Conservation (phyloP, 2,329 filamentous ascomycete species). For the Colletotrichum sp. region DNA sequence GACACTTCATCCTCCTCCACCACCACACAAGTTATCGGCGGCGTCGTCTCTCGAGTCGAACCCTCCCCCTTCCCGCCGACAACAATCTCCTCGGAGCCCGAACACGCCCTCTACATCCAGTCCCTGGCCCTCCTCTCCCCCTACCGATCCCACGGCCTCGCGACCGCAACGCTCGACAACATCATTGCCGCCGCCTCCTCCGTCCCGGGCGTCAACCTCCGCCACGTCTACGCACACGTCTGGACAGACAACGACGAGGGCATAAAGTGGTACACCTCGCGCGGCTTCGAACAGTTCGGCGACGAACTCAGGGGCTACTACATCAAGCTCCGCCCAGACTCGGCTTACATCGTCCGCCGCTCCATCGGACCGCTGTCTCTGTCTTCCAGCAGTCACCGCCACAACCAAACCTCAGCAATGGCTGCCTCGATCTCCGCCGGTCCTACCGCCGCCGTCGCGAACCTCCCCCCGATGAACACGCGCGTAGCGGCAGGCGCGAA, state of each 20-base stretch:
- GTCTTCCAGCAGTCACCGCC: not conserved
- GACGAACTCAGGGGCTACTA: conserved; percentile 64
- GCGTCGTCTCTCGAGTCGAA: conserved; percentile 67
- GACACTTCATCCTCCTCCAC: conserved; percentile 34
- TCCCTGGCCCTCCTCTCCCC: conserved; percentile 68
- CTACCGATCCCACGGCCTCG: conserved; percentile 65
- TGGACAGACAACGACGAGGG: conserved; percentile 72
- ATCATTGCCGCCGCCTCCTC: conserved; percentile 46
- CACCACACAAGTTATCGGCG: conserved; percentile 56
- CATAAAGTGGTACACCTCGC: conserved; percentile 64
- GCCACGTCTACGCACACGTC: conserved; percentile 66
- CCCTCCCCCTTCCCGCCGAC: conserved; percentile 38
- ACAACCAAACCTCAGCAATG: not conserved
- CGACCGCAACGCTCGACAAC: conserved; percentile 60
- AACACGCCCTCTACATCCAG: conserved; percentile 66
- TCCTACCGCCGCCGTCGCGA: conserved; percentile 35
- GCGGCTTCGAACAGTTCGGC: conserved; percentile 58
- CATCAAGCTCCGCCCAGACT: conserved; percentile 63
- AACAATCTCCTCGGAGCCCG: conserved; percentile 25
- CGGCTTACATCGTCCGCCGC: conserved; percentile 64
- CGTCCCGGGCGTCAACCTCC: conserved; percentile 41
- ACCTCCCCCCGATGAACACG: conserved; percentile 27
- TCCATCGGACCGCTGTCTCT: conserved; percentile 35
- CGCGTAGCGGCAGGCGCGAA: conserved; percentile 17
- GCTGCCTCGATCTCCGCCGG: conserved; percentile 16